Conservation (phyloP, 1,284 basidiomycete species). For the Ceratobasidium sp. region DNA sequence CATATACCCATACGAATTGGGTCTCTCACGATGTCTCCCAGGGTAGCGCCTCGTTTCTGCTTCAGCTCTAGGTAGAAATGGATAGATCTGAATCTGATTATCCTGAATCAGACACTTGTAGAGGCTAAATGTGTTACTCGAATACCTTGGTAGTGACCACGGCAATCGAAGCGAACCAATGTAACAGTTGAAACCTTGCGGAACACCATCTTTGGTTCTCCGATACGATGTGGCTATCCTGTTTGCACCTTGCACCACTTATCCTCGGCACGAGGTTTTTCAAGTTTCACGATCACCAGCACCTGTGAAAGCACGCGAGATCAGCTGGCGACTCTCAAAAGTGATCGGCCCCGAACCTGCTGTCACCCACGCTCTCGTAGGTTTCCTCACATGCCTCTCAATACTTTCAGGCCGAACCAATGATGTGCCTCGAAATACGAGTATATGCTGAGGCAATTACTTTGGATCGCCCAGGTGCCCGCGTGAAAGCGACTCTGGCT, state of each 20-base stretch:
- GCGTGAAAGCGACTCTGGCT: background rate
- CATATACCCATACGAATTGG: too few species aligned
- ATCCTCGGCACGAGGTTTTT: background rate
- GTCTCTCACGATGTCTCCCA: too few species aligned
- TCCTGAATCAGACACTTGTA: too few species aligned
- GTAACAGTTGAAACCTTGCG: too few species aligned
- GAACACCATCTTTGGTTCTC: too few species aligned
- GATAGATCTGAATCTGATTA: too few species aligned
- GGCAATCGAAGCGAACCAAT: too few species aligned
- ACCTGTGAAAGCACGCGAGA: background rate
- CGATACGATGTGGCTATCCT: too few species aligned
- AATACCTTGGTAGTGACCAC: too few species aligned
- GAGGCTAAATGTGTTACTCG: too few species aligned
- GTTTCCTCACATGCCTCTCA: background rate
- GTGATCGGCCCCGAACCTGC: background rate
- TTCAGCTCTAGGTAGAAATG: too few species aligned
- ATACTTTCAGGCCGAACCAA: conserved; percentile 1
- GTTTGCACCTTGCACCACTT: background rate
- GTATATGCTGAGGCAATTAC: conserved; percentile 1
- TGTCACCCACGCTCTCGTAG: background rate
- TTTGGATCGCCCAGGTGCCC: background rate
- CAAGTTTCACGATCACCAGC: background rate
- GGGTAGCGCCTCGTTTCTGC: too few species aligned
- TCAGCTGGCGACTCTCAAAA: background rate
- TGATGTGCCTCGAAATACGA: conserved; percentile 4